These are phyloP conservation scores for Mycena citricolor DNA, from an alignment of 1,284 basidiomycete species.

Conservation along the genomic window DNA sequence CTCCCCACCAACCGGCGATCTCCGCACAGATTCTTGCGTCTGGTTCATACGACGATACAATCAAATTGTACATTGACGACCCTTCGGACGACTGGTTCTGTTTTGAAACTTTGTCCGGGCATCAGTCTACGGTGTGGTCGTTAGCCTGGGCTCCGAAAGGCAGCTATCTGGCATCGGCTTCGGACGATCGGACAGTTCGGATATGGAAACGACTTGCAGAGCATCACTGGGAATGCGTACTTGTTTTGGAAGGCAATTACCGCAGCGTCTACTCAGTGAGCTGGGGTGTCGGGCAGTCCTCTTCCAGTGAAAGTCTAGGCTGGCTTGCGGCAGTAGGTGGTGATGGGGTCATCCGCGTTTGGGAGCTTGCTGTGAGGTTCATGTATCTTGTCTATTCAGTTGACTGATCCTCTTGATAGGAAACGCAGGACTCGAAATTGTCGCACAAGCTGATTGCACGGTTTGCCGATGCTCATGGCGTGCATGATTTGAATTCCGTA, in stretches of 20 bases:
- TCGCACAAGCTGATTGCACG: constrained; percentile 50
- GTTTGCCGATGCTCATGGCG: constrained; percentile 63
- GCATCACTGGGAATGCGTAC: constrained; percentile 58
- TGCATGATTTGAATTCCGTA: constrained; percentile 77
- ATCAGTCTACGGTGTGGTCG: constrained; percentile 90
- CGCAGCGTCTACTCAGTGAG: constrained; percentile 79
- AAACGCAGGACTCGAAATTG: constrained; percentile 28
- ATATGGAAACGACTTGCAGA: constrained; percentile 65
- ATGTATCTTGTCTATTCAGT: constrained; percentile 1
- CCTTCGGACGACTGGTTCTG: constrained; percentile 95
- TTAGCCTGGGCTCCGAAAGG: constrained; percentile 83
- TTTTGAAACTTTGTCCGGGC: constrained; percentile 79
- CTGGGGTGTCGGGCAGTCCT: constrained; percentile 55
- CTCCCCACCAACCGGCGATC: constrained; percentile 24
- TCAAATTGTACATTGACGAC: constrained; percentile 94
- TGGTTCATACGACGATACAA: constrained; percentile 95
- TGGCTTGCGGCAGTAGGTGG: constrained; percentile 76
- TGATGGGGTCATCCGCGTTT: constrained; percentile 76
- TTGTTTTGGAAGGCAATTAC: constrained; percentile 61
- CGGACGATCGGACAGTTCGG: constrained; percentile 75
- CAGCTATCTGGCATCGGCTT: constrained; percentile 80
- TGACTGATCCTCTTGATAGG: constrained; percentile 23
- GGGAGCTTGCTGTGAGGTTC: constrained; percentile 61
- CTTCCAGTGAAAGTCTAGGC: constrained; percentile 45
- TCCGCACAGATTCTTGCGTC: constrained; percentile 85